Evolutionary conservation across 2,329 filamentous ascomycete species (phyloP).

Genomic region (Nannizziopsis arthrosporioides): DNA sequence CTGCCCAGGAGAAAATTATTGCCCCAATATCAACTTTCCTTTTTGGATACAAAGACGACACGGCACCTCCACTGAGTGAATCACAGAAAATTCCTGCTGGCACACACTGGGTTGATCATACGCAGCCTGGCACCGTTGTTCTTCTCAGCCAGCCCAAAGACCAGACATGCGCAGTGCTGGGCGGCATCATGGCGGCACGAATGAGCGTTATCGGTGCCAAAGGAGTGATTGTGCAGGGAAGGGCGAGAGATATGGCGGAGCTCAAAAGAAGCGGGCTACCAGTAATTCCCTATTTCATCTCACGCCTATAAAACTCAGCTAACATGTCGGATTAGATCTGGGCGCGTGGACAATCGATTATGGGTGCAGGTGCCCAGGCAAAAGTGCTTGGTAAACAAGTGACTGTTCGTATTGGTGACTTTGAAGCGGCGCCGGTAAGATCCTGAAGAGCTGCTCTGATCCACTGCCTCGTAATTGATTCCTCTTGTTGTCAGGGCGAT

Average conservation of each 20-base stretch:
- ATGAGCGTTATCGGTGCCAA: constrained; percentile 52
- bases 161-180: constrained; percentile 59
- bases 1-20: constrained; percentile 26
- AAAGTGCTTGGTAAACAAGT: constrained; percentile 33
- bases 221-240: constrained; percentile 55
- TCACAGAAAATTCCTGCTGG: constrained; percentile 44
- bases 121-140: constrained; percentile 48
- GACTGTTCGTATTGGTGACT: constrained; percentile 30
- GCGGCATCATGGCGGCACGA: constrained; percentile 63
- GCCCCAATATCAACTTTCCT: constrained; percentile 36
- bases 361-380: constrained; percentile 36
- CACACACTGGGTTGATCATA: constrained; percentile 58
- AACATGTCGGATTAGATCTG: constrained; percentile 27
- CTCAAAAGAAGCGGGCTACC: constrained; percentile 46
- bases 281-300: constrained; percentile 26
- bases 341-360: constrained; percentile 34
- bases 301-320: no score
- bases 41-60: constrained; percentile 48
- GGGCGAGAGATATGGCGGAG: constrained; percentile 55
- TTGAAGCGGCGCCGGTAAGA: constrained; percentile 33
- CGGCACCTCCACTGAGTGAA: constrained; percentile 25
- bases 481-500: constrained; percentile 41
- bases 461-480: background rate
- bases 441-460: background rate
- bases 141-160: constrained; percentile 54